Percentiles rank a stretch among this genome's conserved stretches.
phyloP scores from a whole-genome alignment of 306 rosid species.

The Casuarina equisetifolia region DNA sequence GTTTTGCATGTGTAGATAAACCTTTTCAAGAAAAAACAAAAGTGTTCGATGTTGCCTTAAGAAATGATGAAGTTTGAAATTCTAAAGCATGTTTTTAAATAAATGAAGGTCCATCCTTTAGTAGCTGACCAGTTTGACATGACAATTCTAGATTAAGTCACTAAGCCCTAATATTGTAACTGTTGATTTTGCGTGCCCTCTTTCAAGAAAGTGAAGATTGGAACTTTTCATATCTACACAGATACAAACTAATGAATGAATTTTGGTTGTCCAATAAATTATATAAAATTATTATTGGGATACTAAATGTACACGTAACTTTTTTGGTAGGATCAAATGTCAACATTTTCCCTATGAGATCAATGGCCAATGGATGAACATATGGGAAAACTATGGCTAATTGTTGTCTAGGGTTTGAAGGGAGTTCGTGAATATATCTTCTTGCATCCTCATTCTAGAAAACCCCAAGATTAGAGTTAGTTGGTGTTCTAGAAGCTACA shows the following conservation, averaged over 20 bases:
- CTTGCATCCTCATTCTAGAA: conserved; percentile 74
- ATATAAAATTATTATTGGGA: conserved; percentile 12
- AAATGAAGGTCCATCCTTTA: not conserved
- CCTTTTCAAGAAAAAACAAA: not conserved
- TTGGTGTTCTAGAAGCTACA: conserved; percentile 94
- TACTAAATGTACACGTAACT: conserved; percentile 71
- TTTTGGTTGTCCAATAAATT: conserved; percentile 12
- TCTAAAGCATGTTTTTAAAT: not conserved
- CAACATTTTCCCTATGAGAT: conserved; percentile 90
- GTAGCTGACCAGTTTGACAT: not conserved
- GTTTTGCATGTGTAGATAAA: not conserved
- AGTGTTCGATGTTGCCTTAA: not conserved
- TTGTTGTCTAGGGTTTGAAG: conserved; percentile 77
- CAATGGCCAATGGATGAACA: conserved; percentile 82
- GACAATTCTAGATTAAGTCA: not conserved
- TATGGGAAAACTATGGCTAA: conserved; percentile 72
- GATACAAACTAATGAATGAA: not conserved
- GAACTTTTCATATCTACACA: not conserved
- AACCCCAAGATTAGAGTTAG: conserved; percentile 84
- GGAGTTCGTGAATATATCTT: conserved; percentile 80
- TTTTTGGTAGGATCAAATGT: conserved; percentile 85
- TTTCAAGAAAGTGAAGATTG: not conserved
- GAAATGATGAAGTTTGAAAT: not conserved
- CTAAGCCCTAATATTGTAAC: not conserved
- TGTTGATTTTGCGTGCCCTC: not conserved